phyloP scores from a whole-genome alignment of 2,329 filamentous ascomycete species.

The Fusarium dlaminii region DNA sequence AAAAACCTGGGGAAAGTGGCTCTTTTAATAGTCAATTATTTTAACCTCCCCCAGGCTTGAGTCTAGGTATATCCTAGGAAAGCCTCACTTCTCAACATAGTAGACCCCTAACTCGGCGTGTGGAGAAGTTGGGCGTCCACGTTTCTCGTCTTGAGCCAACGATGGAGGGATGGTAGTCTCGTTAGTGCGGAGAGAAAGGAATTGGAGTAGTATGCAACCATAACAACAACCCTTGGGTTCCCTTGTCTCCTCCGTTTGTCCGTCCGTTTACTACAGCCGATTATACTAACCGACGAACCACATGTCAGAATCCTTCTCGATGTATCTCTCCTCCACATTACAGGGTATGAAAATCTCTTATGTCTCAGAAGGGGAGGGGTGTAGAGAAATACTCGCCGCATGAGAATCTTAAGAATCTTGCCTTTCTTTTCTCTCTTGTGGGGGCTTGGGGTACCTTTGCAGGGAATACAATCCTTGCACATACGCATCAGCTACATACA shows the following conservation, averaged over 20 bases:
- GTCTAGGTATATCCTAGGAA: background rate
- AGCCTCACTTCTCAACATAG: conserved; percentile 11
- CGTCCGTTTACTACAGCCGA: conserved; percentile 29
- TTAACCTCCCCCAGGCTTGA: background rate
- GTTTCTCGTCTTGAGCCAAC: conserved; percentile 5
- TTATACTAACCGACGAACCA: conserved; percentile 22
- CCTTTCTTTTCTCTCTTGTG: background rate
- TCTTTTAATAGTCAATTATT: conserved; percentile 34
- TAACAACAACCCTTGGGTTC: background rate
- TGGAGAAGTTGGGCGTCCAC: conserved; percentile 15
- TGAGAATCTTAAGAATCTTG: background rate
- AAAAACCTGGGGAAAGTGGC: background rate
- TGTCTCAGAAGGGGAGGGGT: conserved; percentile 14
- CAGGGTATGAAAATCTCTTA: background rate
- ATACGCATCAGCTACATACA: conserved; percentile 3
- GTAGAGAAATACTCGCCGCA: background rate
- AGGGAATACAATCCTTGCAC: conserved; percentile 25
- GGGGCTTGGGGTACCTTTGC: conserved; percentile 21
- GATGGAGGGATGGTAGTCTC: background rate
- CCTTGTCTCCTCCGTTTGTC: conserved; percentile 30
- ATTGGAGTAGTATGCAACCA: conserved; percentile 18
- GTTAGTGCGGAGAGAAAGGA: background rate
- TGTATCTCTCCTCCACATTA: background rate
- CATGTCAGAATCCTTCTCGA: background rate
- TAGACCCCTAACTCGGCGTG: conserved; percentile 5